Evolutionary conservation across 768 basidiomycete species (phyloP).

Genomic region (Leccinum rimulosum): DNA sequence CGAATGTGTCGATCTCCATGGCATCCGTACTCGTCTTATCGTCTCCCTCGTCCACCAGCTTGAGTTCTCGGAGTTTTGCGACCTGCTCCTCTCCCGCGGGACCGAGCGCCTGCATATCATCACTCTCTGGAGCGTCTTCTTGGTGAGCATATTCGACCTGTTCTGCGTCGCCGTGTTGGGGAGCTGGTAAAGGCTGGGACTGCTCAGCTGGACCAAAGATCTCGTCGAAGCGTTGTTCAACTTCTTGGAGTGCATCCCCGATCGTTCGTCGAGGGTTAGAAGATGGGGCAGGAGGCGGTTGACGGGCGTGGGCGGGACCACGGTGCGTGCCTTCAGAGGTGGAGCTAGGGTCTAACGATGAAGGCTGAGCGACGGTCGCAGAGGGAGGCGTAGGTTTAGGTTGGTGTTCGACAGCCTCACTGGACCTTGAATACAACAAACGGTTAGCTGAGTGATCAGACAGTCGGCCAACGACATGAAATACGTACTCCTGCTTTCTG

Average conservation of each 20-base stretch:
- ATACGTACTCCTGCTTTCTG: slow-evolving; percentile 15
- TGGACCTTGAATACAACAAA: slow-evolving; percentile 7
- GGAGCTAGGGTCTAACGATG: slow-evolving; percentile 30
- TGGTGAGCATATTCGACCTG: slow-evolving; percentile 69
- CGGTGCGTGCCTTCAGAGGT: slow-evolving; percentile 44
- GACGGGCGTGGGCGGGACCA: slow-evolving; percentile 41
- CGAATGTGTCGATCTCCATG: slow-evolving; percentile 49
- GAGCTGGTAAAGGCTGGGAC: slow-evolving; percentile 29
- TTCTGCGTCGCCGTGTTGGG: slow-evolving; percentile 39
- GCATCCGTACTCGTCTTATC: slow-evolving; percentile 38
- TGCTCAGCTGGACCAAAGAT: slow-evolving; percentile 54
- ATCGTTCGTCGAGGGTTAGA: slow-evolving; percentile 71
- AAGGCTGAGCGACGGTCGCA: slow-evolving; percentile 5
- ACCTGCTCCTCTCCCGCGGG: slow-evolving; percentile 82
- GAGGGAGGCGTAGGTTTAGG: slow-evolving; percentile 2
- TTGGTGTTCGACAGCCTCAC: slow-evolving; percentile 12
- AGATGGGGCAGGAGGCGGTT: slow-evolving; percentile 33
- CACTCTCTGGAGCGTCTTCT: slow-evolving; percentile 60
- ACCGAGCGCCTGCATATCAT: slow-evolving; percentile 87
- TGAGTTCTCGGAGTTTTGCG: slow-evolving; percentile 78
- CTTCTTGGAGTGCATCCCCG: slow-evolving; percentile 80
- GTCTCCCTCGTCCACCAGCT: slow-evolving; percentile 61
- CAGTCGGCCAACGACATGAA: background rate
- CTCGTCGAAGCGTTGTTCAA: slow-evolving; percentile 79
- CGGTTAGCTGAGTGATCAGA: background rate